Conservation (phyloP, 176 grass and related monocot species). For the Rhynchospora tenuis region DNA sequence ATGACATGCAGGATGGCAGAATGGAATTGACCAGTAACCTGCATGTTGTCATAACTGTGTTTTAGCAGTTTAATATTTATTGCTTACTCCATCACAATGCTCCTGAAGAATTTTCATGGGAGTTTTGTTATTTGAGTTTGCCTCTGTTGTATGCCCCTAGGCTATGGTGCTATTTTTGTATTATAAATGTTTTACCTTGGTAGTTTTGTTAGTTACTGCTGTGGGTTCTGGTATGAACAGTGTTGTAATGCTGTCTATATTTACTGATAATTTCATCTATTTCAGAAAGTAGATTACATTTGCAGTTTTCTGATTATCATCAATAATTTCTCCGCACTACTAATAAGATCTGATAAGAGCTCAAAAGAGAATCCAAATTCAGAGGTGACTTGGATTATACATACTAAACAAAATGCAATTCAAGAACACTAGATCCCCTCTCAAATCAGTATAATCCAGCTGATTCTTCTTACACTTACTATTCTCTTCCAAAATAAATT, state of each 20-base stretch:
- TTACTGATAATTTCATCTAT: neutral
- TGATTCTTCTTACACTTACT: neutral
- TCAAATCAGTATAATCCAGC: neutral
- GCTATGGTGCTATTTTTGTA: neutral
- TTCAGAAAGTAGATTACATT: neutral
- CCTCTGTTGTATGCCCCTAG: neutral
- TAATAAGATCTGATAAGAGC: neutral
- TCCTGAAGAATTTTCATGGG: neutral
- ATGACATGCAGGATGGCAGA: neutral
- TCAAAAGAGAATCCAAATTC: neutral
- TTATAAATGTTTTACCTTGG: neutral
- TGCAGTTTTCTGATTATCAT: neutral
- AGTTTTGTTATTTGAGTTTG: neutral
- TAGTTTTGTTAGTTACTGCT: neutral
- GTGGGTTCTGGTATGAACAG: neutral
- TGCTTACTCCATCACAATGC: neutral
- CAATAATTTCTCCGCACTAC: neutral
- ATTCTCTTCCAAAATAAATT: neutral
- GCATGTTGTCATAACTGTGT: neutral
- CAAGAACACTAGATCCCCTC: neutral
- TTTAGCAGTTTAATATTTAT: neutral
- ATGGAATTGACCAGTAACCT: neutral
- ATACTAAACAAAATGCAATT: neutral
- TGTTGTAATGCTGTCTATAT: conserved; percentile 14
- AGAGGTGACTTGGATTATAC: neutral